Conservation (phyloP, 176 grass and related monocot genomes). For the Rhynchospora breviuscula region DNA sequence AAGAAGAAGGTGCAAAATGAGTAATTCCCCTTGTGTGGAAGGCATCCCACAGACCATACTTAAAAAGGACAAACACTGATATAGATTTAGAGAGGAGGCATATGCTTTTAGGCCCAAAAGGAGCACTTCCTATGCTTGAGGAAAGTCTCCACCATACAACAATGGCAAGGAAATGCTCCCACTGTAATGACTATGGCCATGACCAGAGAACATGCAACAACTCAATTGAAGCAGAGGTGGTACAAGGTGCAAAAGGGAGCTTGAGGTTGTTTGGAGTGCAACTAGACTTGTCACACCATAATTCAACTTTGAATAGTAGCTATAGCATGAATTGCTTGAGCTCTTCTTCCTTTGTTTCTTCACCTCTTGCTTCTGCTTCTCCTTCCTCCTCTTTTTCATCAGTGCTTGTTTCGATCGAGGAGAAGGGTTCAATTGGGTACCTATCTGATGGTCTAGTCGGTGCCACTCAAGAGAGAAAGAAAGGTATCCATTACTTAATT, state of each 20-base stretch:
- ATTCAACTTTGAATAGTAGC: constrained; percentile 51
- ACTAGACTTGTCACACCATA: constrained; percentile 36
- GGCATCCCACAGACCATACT: background rate
- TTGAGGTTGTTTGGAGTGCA: constrained; percentile 87
- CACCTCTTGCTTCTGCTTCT: constrained; percentile 27
- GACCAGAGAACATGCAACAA: constrained; percentile 51
- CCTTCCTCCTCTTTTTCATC: constrained; percentile 45
- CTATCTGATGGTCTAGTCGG: constrained; percentile 60
- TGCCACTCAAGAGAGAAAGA: constrained; percentile 75
- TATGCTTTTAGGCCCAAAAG: constrained; percentile 1
- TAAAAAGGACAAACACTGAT: constrained; percentile 10
- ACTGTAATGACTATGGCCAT: constrained; percentile 63
- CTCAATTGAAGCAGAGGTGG: constrained; percentile 23
- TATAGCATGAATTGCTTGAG: constrained; percentile 68
- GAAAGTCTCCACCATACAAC: constrained; percentile 20
- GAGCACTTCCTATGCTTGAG: constrained; percentile 14
- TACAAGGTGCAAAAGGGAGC: background rate
- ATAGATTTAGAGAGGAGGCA: background rate
- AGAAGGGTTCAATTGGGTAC: constrained; percentile 65
- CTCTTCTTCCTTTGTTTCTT: constrained; percentile 35
- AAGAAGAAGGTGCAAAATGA: constrained; percentile 10
- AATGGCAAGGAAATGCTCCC: constrained; percentile 70
- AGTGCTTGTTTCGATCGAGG: constrained; percentile 55
- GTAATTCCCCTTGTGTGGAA: background rate
- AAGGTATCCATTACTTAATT: constrained; percentile 34